Evolutionary conservation across 192 early-diverging fungal species (phyloP).

Genomic region (Backusella westeae): DNA sequence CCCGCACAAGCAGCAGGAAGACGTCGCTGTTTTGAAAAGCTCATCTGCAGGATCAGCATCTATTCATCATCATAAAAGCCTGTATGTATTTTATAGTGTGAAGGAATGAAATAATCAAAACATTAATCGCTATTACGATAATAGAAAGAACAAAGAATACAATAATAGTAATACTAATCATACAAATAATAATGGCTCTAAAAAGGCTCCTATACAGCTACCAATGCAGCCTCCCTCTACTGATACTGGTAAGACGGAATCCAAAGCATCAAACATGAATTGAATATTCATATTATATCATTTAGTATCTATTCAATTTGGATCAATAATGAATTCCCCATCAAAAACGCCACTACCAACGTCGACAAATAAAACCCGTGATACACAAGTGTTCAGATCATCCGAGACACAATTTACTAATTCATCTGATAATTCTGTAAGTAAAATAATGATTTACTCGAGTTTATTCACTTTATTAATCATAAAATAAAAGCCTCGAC

Average conservation of each 20-base stretch:
- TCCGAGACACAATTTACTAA: background rate
- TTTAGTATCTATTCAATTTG: conserved; percentile 21
- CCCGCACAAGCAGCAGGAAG: background rate
- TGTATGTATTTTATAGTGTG: conserved; percentile 1
- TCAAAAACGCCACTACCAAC: background rate
- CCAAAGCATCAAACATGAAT: background rate
- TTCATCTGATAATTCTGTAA: conserved; percentile 13
- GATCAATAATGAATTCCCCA: conserved; percentile 26
- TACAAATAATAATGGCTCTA: background rate
- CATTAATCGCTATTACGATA: background rate
- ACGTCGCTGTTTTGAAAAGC: background rate
- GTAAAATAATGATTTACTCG: background rate
- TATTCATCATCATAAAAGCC: background rate
- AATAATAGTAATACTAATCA: conserved; percentile 3
- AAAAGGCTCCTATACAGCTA: conserved; percentile 12
- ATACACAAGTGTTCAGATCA: background rate
- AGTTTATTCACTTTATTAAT: background rate
- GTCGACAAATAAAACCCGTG: conserved; percentile 17
- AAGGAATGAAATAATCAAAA: background rate
- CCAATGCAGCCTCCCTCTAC: conserved; percentile 20
- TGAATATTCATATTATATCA: background rate
- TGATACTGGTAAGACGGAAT: conserved; percentile 13
- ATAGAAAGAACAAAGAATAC: conserved; percentile 7
- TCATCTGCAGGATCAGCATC: conserved; percentile 8
- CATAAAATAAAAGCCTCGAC: background rate